Base-by-base conservation (phyloP, 164 flowering plant genomes). In the Vitis amurensis region DNA sequence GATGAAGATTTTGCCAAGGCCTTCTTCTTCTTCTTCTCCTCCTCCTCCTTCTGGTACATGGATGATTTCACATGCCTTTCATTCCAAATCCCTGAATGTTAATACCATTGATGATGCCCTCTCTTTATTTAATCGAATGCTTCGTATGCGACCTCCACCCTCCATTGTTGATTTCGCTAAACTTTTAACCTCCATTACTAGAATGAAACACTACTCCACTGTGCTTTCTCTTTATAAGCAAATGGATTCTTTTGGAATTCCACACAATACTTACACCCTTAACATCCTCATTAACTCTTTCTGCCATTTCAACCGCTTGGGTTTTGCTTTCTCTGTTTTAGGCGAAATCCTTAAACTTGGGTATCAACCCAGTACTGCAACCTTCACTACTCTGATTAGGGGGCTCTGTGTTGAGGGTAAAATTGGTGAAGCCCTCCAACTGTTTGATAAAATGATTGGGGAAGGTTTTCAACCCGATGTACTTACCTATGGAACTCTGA, bases 201-300 rank as follows among this genome's bases (percentile, higher is more conserved):
- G 37, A 50, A 68, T 48, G 16, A 55, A 65, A 53, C 64, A 49
- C 19, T 50, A 70, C 16, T 50, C 61, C 0, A 14, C 11, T 2
- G 73, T 63, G 5, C 11, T 74, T 44, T 71, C 64, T n/a, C 29
- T 68, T 4, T 70, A 19, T 37, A 66, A 55, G 12, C 66, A 61
- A 49, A 51, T 79, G 72, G 51, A 13, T 30, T 63, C 51, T 1
- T 3, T 31, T 3, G 73, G 66, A 30, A 29, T 76, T 14, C 1
- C 31, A 10, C 73, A 71, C 11, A 60, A 67, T 55, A 6, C 51
- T 8, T 66, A 5, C 15, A 73, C 72, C 4, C 64, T 76, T 1
- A 55, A 48, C 50, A 70, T 79, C 11, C 11, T 79, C 52, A 17
- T 76, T 31, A 79, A 70, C 50, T 70, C 73, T n/a, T 70, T 49